Evolutionary conservation across 495 filamentous ascomycete species (phyloP).

Genomic region (Jackrogersella multiformis): DNA sequence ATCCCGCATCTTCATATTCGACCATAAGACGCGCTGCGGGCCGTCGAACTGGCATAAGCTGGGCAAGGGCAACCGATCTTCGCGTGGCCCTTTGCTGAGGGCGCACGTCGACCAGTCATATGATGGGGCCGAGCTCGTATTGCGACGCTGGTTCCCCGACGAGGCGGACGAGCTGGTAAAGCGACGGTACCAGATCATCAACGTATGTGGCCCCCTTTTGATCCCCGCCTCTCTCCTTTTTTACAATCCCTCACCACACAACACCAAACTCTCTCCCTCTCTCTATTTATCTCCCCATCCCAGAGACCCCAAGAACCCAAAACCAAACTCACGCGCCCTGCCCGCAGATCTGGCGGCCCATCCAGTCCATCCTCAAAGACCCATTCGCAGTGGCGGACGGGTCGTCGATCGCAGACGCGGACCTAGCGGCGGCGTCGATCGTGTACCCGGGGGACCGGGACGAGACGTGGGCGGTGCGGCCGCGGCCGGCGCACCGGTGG

Average conservation of each 20-base stretch:
- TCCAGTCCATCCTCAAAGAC: constrained; percentile 67
- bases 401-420: constrained; percentile 65
- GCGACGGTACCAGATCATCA: constrained; percentile 75
- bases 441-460: constrained; percentile 71
- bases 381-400: constrained; percentile 70
- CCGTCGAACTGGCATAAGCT: constrained; percentile 51
- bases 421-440: constrained; percentile 73
- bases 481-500: constrained; percentile 69
- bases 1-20: constrained; percentile 72
- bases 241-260: neutral
- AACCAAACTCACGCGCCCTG: neutral
- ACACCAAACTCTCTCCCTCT: too few relatives aligned
- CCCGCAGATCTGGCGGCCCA: constrained; percentile 69
- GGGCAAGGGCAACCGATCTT: constrained; percentile 45
- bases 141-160: constrained; percentile 64
- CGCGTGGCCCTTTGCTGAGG: constrained; percentile 69
- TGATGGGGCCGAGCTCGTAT: constrained; percentile 62
- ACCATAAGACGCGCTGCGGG: constrained; percentile 74
- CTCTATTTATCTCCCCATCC: too few relatives aligned
- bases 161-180: constrained; percentile 67
- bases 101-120: constrained; percentile 80
- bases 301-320: too few relatives aligned
- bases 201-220: constrained; percentile 56
- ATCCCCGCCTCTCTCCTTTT: neutral
- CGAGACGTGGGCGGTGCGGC: constrained; percentile 75